Evolutionary conservation across 1,284 basidiomycete species (phyloP).

Genomic region (Ustilago hordei): DNA sequence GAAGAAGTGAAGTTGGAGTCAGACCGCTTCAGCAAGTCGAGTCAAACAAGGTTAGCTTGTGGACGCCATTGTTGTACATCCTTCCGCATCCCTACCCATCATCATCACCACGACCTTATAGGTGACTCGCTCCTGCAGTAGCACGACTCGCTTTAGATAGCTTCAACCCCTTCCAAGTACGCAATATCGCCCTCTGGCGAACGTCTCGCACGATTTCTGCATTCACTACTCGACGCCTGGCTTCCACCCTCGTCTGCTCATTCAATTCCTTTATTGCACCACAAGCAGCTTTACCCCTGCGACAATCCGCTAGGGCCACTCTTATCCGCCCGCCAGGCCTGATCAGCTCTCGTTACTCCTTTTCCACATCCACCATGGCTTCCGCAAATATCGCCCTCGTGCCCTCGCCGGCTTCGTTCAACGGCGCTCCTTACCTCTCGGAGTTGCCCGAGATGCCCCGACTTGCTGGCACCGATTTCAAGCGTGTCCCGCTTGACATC

Average conservation of each 20-base stretch:
- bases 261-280: not conserved
- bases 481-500: constrained; percentile 80
- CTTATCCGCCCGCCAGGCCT: not conserved
- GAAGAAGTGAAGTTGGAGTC: constrained; percentile 15
- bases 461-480: constrained; percentile 74
- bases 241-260: constrained; percentile 29
- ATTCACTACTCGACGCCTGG: constrained; percentile 30
- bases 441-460: constrained; percentile 65
- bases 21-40: constrained; percentile 2
- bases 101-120: not conserved
- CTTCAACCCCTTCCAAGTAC: not conserved
- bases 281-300: constrained; percentile 20
- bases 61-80: not conserved
- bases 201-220: constrained; percentile 28
- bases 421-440: constrained; percentile 71
- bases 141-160: not conserved
- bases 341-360: constrained; percentile 1
- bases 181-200: constrained; percentile 8
- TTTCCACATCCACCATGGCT: constrained; percentile 45
- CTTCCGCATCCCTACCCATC: not conserved
- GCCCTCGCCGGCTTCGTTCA: constrained; percentile 56
- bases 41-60: not conserved
- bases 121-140: constrained; percentile 3
- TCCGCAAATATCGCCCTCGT: constrained; percentile 43
- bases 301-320: not conserved